These are phyloP conservation scores for Dendrobium chrysotoxum DNA, from an alignment of 106 monocot genomes.

Conservation along the genomic window DNA sequence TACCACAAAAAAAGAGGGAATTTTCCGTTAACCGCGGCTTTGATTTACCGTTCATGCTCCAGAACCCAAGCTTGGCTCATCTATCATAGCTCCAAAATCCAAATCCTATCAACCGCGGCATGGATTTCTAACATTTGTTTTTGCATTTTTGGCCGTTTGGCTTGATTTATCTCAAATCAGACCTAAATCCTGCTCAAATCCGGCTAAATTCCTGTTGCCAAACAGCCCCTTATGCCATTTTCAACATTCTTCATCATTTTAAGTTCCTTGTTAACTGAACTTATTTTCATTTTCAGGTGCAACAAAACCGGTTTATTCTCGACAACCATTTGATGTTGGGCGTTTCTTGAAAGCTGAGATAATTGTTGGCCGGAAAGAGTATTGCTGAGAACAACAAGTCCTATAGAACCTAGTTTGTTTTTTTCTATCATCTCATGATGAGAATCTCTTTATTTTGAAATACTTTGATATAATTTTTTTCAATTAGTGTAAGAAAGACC, in stretches of 20 bases:
- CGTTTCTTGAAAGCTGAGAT: constrained; percentile 15
- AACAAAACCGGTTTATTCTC: constrained; percentile 17
- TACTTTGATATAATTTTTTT: neutral
- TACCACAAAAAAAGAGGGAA: no score
- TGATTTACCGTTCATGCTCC: no score
- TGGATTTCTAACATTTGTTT: no score
- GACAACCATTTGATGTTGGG: constrained; percentile 21
- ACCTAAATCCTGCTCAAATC: no score
- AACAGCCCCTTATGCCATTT: no score
- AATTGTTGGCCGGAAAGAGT: neutral
- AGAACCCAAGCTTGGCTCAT: no score
- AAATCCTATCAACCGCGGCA: no score
- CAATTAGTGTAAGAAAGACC: neutral
- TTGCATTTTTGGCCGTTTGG: no score
- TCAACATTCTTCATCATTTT: neutral
- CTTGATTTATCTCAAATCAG: no score
- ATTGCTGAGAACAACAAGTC: constrained; percentile 11
- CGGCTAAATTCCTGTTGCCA: no score
- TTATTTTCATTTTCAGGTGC: constrained; percentile 8
- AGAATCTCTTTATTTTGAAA: neutral
- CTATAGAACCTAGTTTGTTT: constrained; percentile 21
- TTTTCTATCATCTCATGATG: neutral
- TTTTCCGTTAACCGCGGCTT: no score
- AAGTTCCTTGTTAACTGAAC: neutral
- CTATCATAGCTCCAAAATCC: no score